Percentiles rank a stretch among this genome's conserved stretches.
Conservation (phyloP, 768 basidiomycete genomes). For the Phylloporus rhodoxanthus region DNA sequence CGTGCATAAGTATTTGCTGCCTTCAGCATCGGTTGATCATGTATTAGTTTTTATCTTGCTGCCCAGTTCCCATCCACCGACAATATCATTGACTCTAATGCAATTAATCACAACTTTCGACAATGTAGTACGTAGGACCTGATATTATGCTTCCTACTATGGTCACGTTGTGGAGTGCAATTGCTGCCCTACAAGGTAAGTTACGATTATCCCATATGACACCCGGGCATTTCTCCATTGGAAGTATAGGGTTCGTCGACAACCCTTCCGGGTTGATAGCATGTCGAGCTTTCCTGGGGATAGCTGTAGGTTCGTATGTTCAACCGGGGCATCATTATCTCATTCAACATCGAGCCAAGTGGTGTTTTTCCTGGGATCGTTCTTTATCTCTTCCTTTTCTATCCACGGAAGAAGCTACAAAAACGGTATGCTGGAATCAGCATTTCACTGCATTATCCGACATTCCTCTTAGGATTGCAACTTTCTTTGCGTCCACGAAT, state of each 20-base stretch:
- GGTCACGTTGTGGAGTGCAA: constrained; percentile 58
- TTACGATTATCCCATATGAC: background rate
- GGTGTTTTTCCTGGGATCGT: constrained; percentile 55
- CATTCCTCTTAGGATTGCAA: constrained; percentile 27
- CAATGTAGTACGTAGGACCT: constrained; percentile 38
- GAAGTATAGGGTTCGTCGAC: constrained; percentile 37
- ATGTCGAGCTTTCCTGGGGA: constrained; percentile 46
- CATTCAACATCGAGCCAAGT: constrained; percentile 27
- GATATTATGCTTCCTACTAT: constrained; percentile 55
- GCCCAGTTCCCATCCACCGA: constrained; percentile 55
- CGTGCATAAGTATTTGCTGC: background rate
- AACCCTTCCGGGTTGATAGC: constrained; percentile 48
- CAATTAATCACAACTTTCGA: background rate
- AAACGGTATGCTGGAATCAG: constrained; percentile 7
- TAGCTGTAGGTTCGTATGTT: constrained; percentile 46
- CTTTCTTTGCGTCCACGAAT: constrained; percentile 40
- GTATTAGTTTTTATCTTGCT: constrained; percentile 40
- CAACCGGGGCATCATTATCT: background rate
- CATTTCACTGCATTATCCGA: constrained; percentile 1
- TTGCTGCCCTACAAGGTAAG: constrained; percentile 53
- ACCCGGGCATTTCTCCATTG: background rate
- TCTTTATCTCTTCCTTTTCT: constrained; percentile 51
- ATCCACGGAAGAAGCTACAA: constrained; percentile 29
- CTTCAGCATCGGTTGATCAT: background rate
- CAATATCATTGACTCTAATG: background rate